A percentile compares a stretch with the other conserved stretches of the same genome.
Evolutionary conservation across 192 early-diverging fungal species (phyloP).

Genomic region (Mortierella hygrophila): DNA sequence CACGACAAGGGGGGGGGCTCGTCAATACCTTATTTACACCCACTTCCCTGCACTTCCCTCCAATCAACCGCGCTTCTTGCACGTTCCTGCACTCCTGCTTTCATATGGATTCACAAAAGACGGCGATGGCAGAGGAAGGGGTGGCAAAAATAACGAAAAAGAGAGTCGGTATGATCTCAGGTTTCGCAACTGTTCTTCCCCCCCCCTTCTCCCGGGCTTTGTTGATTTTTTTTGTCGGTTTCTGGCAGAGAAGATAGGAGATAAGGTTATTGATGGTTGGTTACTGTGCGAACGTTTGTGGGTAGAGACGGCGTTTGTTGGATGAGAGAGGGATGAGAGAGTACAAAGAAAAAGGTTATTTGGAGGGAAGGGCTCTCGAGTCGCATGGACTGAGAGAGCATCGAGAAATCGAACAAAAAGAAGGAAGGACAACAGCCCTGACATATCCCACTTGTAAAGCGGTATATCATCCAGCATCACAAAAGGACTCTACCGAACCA

Average conservation of each 20-base stretch:
- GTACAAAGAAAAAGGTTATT: background rate
- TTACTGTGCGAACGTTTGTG: background rate
- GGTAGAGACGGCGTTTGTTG: background rate
- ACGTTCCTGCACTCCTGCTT: too few relatives aligned
- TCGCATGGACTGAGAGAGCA: slow-evolving; percentile 9
- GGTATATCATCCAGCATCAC: too few relatives aligned
- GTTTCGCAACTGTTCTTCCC: background rate
- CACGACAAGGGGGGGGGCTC: too few relatives aligned
- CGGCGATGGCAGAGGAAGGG: background rate
- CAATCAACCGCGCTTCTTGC: too few relatives aligned
- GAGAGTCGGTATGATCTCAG: background rate
- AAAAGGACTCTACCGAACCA: too few relatives aligned
- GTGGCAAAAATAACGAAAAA: background rate
- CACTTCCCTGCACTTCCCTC: too few relatives aligned
- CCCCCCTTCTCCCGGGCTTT: background rate
- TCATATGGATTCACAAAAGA: too few relatives aligned
- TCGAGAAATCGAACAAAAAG: background rate
- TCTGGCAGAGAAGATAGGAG: too few relatives aligned
- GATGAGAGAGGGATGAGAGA: background rate
- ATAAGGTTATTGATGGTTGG: background rate
- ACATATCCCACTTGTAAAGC: too few relatives aligned
- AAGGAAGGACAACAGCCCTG: background rate
- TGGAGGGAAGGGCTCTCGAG: background rate
- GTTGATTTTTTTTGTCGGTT: background rate
- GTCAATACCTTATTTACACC: too few relatives aligned